Conservation (phyloP, 129 eudicot genomes). For the Scalesia atractyloides region DNA sequence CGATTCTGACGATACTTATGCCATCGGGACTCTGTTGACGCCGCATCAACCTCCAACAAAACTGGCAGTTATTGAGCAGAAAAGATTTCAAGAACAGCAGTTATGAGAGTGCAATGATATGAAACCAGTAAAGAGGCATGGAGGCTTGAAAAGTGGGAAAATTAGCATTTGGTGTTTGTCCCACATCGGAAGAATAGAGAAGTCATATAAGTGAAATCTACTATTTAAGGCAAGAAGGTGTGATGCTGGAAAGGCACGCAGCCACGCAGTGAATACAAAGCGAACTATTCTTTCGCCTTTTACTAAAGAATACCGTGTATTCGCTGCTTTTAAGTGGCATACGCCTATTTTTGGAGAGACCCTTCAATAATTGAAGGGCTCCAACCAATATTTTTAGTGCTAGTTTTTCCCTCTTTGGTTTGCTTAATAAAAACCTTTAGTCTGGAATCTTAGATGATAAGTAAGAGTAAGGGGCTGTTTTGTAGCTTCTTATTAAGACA, state of each 20-base stretch:
- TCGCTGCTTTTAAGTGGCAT: slow-evolving; percentile 40
- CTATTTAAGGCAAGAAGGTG: background rate
- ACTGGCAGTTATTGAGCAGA: too few relatives aligned
- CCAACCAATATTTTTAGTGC: background rate
- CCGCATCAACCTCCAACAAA: too few relatives aligned
- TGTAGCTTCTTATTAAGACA: too few relatives aligned
- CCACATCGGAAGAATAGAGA: slow-evolving; percentile 1
- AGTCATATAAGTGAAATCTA: background rate
- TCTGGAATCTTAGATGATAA: too few relatives aligned
- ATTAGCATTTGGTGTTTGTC: background rate
- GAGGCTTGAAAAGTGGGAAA: background rate
- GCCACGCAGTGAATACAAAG: slow-evolving; percentile 63
- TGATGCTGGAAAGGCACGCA: slow-evolving; percentile 16
- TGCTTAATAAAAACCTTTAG: too few relatives aligned
- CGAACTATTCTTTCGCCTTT: slow-evolving; percentile 96
- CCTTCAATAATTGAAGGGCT: background rate
- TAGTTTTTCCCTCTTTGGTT: too few relatives aligned
- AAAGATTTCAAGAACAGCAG: too few relatives aligned
- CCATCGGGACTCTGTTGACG: too few relatives aligned
- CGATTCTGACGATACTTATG: too few relatives aligned
- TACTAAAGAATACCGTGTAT: slow-evolving; percentile 95
- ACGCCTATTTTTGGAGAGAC: slow-evolving; percentile 51
- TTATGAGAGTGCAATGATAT: too few relatives aligned
- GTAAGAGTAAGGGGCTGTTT: too few relatives aligned
- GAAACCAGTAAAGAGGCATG: too few relatives aligned